Percentiles rank a stretch among this genome's conserved stretches.
Evolutionary conservation across 2,329 filamentous ascomycete genomes (phyloP).

Genomic region (Hymenoscyphus repandus): DNA sequence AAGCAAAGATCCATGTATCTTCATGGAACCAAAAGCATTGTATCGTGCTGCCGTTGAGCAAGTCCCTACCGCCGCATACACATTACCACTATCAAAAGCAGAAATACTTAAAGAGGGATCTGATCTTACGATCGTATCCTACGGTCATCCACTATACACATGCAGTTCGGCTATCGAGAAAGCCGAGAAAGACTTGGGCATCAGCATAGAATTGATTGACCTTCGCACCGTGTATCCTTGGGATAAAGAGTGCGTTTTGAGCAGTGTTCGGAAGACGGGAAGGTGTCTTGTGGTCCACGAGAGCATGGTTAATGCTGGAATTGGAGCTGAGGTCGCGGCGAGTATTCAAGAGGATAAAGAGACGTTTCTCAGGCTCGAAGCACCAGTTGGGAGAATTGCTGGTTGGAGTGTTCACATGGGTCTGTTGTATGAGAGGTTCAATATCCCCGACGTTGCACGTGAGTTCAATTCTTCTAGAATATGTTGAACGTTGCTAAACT

Average conservation of each 20-base stretch:
- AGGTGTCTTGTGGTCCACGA: constrained; percentile 68
- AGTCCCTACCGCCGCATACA: constrained; percentile 63
- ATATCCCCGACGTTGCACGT: constrained; percentile 67
- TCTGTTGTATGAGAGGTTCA: constrained; percentile 58
- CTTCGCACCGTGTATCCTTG: constrained; percentile 68
- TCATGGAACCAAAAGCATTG: constrained; percentile 71
- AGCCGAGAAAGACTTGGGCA: constrained; percentile 61
- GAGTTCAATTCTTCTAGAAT: constrained; percentile 33
- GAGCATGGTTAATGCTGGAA: constrained; percentile 68
- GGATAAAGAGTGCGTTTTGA: constrained; percentile 60
- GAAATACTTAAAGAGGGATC: constrained; percentile 62
- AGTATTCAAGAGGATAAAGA: constrained; percentile 59
- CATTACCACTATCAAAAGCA: constrained; percentile 62
- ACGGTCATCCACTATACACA: constrained; percentile 66
- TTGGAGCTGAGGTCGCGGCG: constrained; percentile 67
- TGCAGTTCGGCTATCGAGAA: constrained; percentile 61
- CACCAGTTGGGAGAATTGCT: constrained; percentile 63
- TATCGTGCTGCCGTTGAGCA: constrained; percentile 71
- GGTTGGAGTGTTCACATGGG: constrained; percentile 67
- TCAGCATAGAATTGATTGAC: constrained; percentile 65
- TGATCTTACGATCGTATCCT: constrained; percentile 64
- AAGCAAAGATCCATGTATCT: constrained; percentile 64
- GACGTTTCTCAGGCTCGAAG: constrained; percentile 63
- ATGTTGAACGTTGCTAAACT: constrained; percentile 12
- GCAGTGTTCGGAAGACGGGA: constrained; percentile 66